Base-by-base conservation (phyloP, 371 early-diverging fungal species). In the Rhizomucor pusillus region DNA sequence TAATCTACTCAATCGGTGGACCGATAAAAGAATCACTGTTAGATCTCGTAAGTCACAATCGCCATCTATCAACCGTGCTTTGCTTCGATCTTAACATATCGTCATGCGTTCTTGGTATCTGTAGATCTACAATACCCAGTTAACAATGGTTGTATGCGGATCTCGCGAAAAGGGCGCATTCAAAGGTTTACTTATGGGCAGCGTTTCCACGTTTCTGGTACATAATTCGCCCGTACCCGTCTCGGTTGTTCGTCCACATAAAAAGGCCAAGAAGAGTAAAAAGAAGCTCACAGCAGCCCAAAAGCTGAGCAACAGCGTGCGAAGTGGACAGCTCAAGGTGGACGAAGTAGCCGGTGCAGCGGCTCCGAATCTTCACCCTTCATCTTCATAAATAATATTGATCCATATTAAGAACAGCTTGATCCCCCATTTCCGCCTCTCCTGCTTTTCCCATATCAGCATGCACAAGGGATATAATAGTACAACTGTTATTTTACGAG, bases 221-320 rank as follows among this genome's bases (percentile, higher is more conserved):
- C 79, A 84, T 35, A 84, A 80, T 41, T 79, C 84, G 1, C 79
- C 80, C 11, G 71, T 80, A 1, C 84, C 84, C 0, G 84, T 84
- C 7, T 69, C 80, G 40, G 81, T 84, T 16, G 80, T 84, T 11
- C 74, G 84, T 10, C 73, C 78, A 5, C 80, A 80, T 25, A 76
- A 77, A 43, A 77, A 75, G 36, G 56, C 70, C 22, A 77, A 75
- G 50, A 63, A 65, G 25, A 65, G 56, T 37, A 74, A 68, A 35
- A 55, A 62, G 22, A 66, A 71, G 44, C 51, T 68, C 47, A 70
- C 78, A 20, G 60, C 72, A 23, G 75, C 75, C 37, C 75, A 74
- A 47, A 74, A 70, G 39, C 40, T 77, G 36, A 74, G 75, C 50
- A 69, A 77, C 36, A 72, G 75, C 52, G 75, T 77, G 1, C 68